These are phyloP conservation scores for Penicillium sp. DNA, from an alignment of 2,329 filamentous ascomycete species.

Conservation along the genomic window DNA sequence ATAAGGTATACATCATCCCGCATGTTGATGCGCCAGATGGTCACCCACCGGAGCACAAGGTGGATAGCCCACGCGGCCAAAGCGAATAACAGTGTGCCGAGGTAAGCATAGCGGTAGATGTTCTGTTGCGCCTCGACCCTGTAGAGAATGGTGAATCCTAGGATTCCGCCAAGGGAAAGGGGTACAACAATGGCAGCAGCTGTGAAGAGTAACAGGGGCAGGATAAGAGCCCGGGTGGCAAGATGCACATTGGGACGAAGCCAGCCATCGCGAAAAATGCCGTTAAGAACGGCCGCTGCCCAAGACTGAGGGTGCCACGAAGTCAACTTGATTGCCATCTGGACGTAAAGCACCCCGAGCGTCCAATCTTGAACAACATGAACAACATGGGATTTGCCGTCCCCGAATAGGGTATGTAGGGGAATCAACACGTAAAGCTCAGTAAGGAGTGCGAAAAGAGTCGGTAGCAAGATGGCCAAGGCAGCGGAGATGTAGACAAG, in stretches of 20 bases:
- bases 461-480: conserved; percentile 75
- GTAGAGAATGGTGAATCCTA: conserved; percentile 47
- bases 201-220: conserved; percentile 69
- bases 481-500: conserved; percentile 74
- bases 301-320: conserved; percentile 68
- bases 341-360: conserved; percentile 84
- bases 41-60: conserved; percentile 56
- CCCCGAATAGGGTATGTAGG: conserved; percentile 70
- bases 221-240: conserved; percentile 81
- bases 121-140: conserved; percentile 36
- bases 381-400: conserved; percentile 49
- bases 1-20: conserved; percentile 95
- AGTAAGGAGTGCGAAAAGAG: conserved; percentile 73
- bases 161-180: conserved; percentile 55
- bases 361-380: conserved; percentile 94
- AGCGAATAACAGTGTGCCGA: conserved; percentile 57
- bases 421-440: conserved; percentile 90
- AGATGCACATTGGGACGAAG: conserved; percentile 74
- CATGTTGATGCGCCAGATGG: conserved; percentile 76
- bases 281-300: conserved; percentile 70
- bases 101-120: conserved; percentile 72
- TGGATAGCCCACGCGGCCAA: conserved; percentile 49
- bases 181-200: conserved; percentile 64
- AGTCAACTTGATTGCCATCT: conserved; percentile 70
- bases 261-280: conserved; percentile 72